A percentile compares a stretch with the other conserved stretches of the same genome.
phyloP scores from a whole-genome alignment of 2,329 filamentous ascomycete genomes.

The Fusarium hainanense region DNA sequence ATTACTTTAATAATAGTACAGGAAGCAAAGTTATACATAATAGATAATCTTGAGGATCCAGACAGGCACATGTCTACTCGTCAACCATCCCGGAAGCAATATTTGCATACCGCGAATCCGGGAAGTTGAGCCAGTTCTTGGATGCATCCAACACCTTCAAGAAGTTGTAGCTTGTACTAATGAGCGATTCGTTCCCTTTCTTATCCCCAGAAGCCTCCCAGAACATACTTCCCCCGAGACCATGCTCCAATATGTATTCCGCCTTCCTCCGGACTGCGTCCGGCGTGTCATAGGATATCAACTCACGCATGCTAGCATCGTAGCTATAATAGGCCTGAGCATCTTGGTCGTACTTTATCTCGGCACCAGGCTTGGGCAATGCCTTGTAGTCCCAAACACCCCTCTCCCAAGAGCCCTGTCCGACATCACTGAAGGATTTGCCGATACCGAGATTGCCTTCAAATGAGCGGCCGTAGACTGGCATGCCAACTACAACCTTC shows the following conservation, averaged over 20 bases:
- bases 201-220: constrained; percentile 37
- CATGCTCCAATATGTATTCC: constrained; percentile 16
- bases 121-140: constrained; percentile 27
- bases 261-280: constrained; percentile 22
- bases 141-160: constrained; percentile 21
- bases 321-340: constrained; percentile 37
- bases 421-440: constrained; percentile 24
- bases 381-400: constrained; percentile 37
- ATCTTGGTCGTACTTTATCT: constrained; percentile 16
- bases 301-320: constrained; percentile 21
- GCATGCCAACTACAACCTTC: constrained; percentile 35
- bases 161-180: constrained; percentile 16
- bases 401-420: constrained; percentile 25
- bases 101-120: constrained; percentile 65
- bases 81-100: constrained; percentile 47
- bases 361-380: constrained; percentile 27
- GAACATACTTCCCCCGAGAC: constrained; percentile 36
- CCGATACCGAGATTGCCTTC: constrained; percentile 27
- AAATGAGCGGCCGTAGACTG: constrained; percentile 35
- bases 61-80: background rate
- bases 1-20: background rate
- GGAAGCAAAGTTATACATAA: background rate
- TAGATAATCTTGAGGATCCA: background rate
- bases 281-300: constrained; percentile 33
- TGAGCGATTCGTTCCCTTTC: constrained; percentile 24